Base-by-base conservation (phyloP, 78 protist genomes). In the Dictyostelium citrinum region DNA sequence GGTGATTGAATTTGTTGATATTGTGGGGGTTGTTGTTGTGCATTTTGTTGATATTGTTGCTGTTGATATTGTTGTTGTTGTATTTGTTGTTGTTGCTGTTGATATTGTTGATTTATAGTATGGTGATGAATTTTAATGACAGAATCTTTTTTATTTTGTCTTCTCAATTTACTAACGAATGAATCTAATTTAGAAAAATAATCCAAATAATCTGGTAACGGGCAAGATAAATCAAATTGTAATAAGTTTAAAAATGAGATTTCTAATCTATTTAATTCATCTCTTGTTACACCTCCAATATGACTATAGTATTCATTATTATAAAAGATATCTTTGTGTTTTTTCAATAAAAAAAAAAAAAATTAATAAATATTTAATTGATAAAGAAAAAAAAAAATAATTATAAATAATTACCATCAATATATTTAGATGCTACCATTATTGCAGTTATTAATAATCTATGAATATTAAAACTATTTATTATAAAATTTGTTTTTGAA, bases 301-400 rank as follows among this genome's bases (percentile, higher is more conserved):
- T 91, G 90, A 68, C 93, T 79, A 61, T 83, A 91, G 20, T 91
- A 86, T 81, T 83, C 81, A 81, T 91, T 91, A 43, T 84, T 91
- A 88, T 88, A 88, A 61, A 88, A 88, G 1, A 76, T 88, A 79
- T 88, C 93, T 88, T 68, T 12, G n/a, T n/a, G n/a, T n/a, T n/a
- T n/a, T n/a, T n/a, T n/a, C n/a, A 67, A 45, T 5, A n/a, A 41
- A 12, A 35, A 61, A 33, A 37, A 41, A 17, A 22, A 16, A 4
- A 10, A 11, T 39, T 46, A 43, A 17, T 37, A 17, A 24, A 45
- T 76, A 1, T 39, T 39, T 39, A 5, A 39, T 39, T 39, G 5
- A 39, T 1, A 29, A 79, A 55, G 31, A 12, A 39, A 8, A 20
- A 14, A 12, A 22, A 37, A 12, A 14, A 29, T 31, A 14, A 55